phyloP scores from a whole-genome alignment of 1,139 yeast genomes.

The Candida glucosophila region DNA sequence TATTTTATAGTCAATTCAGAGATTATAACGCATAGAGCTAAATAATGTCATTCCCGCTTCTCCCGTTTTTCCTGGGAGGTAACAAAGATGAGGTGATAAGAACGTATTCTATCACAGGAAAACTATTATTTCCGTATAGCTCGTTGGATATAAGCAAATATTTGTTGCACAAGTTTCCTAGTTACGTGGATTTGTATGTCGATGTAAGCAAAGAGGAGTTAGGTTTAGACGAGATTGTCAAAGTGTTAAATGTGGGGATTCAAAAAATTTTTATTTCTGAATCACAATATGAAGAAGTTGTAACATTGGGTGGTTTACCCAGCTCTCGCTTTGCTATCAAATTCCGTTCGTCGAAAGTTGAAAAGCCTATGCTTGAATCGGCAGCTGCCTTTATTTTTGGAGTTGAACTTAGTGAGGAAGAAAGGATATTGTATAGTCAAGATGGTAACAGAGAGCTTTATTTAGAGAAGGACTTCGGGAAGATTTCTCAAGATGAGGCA shows the following conservation, averaged over 20 bases:
- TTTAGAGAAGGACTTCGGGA: conserved; percentile 13
- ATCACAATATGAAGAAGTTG: conserved; percentile 20
- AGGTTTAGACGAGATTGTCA: conserved; percentile 37
- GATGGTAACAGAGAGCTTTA: conserved; percentile 40
- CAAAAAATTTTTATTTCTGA: conserved; percentile 38
- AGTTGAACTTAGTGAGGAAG: conserved; percentile 9
- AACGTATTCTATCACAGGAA: conserved; percentile 29
- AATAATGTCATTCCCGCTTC: conserved; percentile 37
- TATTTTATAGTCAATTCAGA: no score
- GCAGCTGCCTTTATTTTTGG: conserved; percentile 17
- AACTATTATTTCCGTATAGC: conserved; percentile 24
- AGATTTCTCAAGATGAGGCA: conserved; percentile 18
- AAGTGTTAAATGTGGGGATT: conserved; percentile 63
- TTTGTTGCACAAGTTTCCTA: conserved; percentile 26
- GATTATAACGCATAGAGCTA: not conserved
- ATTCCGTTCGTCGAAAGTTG: conserved; percentile 9
- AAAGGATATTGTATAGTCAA: conserved; percentile 12
- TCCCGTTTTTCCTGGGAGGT: conserved; percentile 26
- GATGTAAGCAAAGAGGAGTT: conserved; percentile 18
- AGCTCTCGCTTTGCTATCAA: conserved; percentile 45
- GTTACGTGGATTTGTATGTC: conserved; percentile 23
- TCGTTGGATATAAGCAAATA: conserved; percentile 24
- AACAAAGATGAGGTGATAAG: conserved; percentile 13
- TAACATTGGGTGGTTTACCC: conserved; percentile 51
- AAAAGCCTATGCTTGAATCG: conserved; percentile 9